Base-by-base conservation (phyloP, 768 basidiomycete genomes). In the Amanita subjunquillea region DNA sequence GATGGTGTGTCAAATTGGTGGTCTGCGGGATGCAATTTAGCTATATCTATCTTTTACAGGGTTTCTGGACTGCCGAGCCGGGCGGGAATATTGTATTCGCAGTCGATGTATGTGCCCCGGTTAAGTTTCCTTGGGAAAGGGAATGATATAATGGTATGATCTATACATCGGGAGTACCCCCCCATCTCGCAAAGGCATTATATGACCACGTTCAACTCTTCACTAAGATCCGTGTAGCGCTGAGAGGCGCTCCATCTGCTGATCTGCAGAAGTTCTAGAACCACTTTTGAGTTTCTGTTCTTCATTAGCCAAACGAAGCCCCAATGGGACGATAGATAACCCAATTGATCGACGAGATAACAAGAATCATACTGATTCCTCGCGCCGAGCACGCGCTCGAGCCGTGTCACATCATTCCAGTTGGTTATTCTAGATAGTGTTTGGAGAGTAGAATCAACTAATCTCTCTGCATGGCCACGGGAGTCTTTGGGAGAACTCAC, bases 351-450 rank as follows among this genome's bases (percentile, higher is more conserved):
- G 38, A 50, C 20, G 9, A 56, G 36, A 34, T 43, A 52, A 50
- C 27, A 32, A 15, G 20, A 2, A 22, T 59, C 69, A 56, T 50
- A 75, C 78, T 69, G 71, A 58, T 81, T 81, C 53, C 80, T 60
- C 73, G 23, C 4, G 23, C 23, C 4, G 4, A 4, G 23, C 23
- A 4, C 23, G 23, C 23, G 73, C 66, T 87, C 82, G 15, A 67
- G 59, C 10, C 75, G 68, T 2, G 80, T 75, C 70, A 85, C 72
- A 51, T 72, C 67, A 39, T 69, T 63, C 84, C 83, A 86, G 58
- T 85, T 83, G 27, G 73, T 72, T 53, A 86, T 82, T 34, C 83
- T 68, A 6, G 82, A 85, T 13, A 84, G 60, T 0, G 83, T 85
- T 83, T 85, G 40, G 7, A 30, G 36, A 15, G 12, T 47, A 8